Base-by-base conservation (phyloP, 2,329 filamentous ascomycete genomes). In the Trichoderma afroharzianum region DNA sequence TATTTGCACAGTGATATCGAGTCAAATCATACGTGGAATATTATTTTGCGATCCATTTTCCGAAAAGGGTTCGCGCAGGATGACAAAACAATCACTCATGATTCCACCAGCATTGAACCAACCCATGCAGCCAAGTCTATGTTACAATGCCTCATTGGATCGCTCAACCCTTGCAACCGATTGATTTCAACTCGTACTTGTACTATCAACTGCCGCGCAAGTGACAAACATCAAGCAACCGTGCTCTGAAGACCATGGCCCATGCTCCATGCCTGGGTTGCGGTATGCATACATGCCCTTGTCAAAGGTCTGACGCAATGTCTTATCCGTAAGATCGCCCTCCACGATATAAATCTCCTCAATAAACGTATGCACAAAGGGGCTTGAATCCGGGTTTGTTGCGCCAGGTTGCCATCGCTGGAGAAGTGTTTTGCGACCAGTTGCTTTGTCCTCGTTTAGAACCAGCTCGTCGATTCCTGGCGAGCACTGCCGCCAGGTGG, bases 281-380 rank as follows among this genome's bases (percentile, higher is more conserved):
- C 81, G 78, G 73, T 82, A 83, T 15, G 81, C 82, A 77, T 82
- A 83, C 4, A 79, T 76, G 47, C 81, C 81, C 62, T 78, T 76
- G 14, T 76, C 71, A 78, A 79, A 83, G 9, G 76, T 73, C 66
- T 77, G 73, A 21, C 69, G 72, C 9, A 81, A 75, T 18, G 75
- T 76, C 50, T 76, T 73, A 74, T 82, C 81, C 71, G 76, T 77
- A 67, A 83, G 71, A 53, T 80, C 79, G 15, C 80, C 81, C 39
- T 81, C 77, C 18, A 80, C 73, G 50, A 83, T 75, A 71, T 77
- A 82, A 63, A 82, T 81, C 63, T 82, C 81, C 64, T 83, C 82
- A 55, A 80, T 76, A 63, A 80, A 83, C 26, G 79, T 75, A 64
- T 83, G 81, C 28, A 78, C 77, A 39, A 82, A 81, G 28, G 75